Conservation (phyloP, 371 early-diverging fungal genomes). For the Mortierella sp. region DNA sequence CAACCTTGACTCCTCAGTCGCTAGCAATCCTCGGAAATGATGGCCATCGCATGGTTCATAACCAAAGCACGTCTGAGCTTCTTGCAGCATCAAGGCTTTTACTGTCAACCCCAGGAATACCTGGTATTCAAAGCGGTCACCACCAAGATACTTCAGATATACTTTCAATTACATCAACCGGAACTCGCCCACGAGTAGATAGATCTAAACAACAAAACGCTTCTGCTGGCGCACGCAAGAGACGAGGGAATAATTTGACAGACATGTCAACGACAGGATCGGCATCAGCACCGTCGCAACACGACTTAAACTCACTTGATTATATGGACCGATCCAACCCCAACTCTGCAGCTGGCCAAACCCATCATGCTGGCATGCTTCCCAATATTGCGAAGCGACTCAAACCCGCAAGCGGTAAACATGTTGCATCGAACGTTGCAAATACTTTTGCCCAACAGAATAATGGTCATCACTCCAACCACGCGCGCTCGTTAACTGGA, state of each 20-base stretch:
- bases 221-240: neutral
- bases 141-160: neutral
- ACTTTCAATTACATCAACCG: neutral
- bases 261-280: slow-evolving; percentile 6
- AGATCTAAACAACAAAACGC: slow-evolving; percentile 8
- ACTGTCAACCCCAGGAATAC: slow-evolving; percentile 14
- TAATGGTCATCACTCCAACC: slow-evolving; percentile 9
- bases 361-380: neutral
- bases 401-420: slow-evolving; percentile 1
- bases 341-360: neutral
- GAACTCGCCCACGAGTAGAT: neutral
- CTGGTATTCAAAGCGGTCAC: slow-evolving; percentile 1
- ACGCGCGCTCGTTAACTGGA: slow-evolving; percentile 14
- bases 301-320: slow-evolving; percentile 4
- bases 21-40: slow-evolving; percentile 4
- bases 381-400: slow-evolving; percentile 10
- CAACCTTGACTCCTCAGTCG: slow-evolving; percentile 15
- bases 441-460: neutral
- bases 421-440: neutral
- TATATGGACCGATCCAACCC: slow-evolving; percentile 5
- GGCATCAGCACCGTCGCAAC: neutral
- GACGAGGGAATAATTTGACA: neutral
- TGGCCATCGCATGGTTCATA: neutral
- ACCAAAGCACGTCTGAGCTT: slow-evolving; percentile 20
- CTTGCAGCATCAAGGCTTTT: slow-evolving; percentile 25